Evolutionary conservation across 2,329 filamentous ascomycete species (phyloP).

Genomic region (Byssoonygena ceratinophila): DNA sequence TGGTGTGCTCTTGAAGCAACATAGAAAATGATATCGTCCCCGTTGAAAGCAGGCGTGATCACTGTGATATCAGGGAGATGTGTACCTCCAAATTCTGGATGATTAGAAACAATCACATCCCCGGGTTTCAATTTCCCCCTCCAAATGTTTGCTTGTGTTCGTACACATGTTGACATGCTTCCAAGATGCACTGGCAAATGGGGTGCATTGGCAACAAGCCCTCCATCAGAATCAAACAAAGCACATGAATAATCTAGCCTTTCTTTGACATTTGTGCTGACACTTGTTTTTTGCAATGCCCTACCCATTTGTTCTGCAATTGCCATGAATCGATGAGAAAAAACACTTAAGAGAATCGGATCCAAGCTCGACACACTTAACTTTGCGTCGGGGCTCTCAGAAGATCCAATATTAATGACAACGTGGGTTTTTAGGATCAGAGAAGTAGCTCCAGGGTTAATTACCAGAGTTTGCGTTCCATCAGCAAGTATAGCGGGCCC

Average conservation of each 20-base stretch:
- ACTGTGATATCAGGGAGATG: constrained; percentile 76
- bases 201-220: constrained; percentile 64
- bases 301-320: constrained; percentile 79
- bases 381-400: constrained; percentile 39
- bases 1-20: constrained; percentile 65
- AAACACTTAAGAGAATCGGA: constrained; percentile 67
- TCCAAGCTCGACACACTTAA: constrained; percentile 50
- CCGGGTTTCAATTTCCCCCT: constrained; percentile 64
- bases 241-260: constrained; percentile 68
- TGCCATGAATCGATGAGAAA: constrained; percentile 73
- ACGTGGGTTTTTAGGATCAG: constrained; percentile 73
- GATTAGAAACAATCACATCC: constrained; percentile 74
- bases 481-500: constrained; percentile 79
- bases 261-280: constrained; percentile 70
- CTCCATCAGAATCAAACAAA: constrained; percentile 60
- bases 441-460: constrained; percentile 62
- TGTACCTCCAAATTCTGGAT: constrained; percentile 73
- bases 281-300: constrained; percentile 66
- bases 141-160: constrained; percentile 68
- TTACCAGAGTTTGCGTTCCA: constrained; percentile 65
- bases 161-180: constrained; percentile 69
- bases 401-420: constrained; percentile 62
- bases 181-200: constrained; percentile 70
- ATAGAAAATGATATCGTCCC: constrained; percentile 61
- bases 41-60: constrained; percentile 61